phyloP scores from a whole-genome alignment of 176 grass and related monocot species.

The Triticum dicoccoides region DNA sequence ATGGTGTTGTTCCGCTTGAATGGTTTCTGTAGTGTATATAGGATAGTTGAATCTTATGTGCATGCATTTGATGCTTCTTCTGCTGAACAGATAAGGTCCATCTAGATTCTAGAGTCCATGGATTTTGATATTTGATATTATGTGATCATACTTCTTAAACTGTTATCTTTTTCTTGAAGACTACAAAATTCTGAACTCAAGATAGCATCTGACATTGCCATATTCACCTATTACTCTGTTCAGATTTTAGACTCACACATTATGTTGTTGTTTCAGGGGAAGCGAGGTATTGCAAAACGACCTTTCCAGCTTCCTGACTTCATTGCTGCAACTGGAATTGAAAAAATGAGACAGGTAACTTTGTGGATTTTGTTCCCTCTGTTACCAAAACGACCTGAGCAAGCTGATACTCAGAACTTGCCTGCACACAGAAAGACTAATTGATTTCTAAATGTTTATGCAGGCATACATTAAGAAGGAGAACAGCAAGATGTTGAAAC shows the following conservation, averaged over 20 bases:
- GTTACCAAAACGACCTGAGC: too few species aligned
- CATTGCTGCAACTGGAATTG: slow-evolving; percentile 40
- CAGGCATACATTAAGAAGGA: slow-evolving; percentile 99
- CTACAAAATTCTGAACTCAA: too few species aligned
- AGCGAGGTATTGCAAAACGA: slow-evolving; percentile 91
- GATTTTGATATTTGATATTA: too few species aligned
- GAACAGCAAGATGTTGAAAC: slow-evolving; percentile 93
- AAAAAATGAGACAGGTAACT: not conserved
- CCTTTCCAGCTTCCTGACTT: slow-evolving; percentile 95
- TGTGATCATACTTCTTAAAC: too few species aligned
- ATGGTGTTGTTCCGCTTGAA: slow-evolving; percentile 45
- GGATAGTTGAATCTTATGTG: too few species aligned
- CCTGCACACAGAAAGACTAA: not conserved
- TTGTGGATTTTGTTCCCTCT: not conserved
- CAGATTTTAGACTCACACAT: not conserved
- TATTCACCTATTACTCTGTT: too few species aligned
- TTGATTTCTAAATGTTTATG: slow-evolving; percentile 20
- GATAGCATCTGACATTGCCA: too few species aligned
- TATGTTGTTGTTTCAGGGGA: slow-evolving; percentile 60
- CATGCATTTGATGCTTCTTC: too few species aligned
- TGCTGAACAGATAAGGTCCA: too few species aligned
- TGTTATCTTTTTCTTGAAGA: too few species aligned
- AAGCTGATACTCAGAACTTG: not conserved
- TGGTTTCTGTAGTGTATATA: slow-evolving; percentile 43
- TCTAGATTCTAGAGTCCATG: too few species aligned